Evolutionary conservation across 108 stramenopile genomes (phyloP), one percentile per base, ranked within the genome.

Genomic region (Nannochloropsis oceanica): DNA sequence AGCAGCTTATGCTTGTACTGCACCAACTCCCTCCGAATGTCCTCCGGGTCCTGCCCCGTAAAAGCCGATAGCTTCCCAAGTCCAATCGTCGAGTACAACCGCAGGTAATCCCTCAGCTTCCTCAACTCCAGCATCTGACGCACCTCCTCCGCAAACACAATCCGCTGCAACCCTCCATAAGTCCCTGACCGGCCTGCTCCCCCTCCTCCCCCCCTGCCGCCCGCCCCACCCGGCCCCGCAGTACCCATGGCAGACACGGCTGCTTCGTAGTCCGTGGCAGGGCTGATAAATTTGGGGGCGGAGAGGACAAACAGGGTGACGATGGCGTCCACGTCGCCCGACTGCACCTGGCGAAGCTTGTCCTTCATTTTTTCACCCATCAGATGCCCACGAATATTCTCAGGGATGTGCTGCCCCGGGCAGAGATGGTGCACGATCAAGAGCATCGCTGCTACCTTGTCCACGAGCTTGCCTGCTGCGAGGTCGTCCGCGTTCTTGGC

Each of bases 71-170:
- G 89, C 86, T 97, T 97, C 27, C 90, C 91, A 12, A 95, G 86
- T 18, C 86, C 91, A 83, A 97, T 95, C 82, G 94, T 93, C 20
- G 96, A 95, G 90, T 97, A 97, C 22, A 97, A 90, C 27, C 93
- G 94, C 93, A 97, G 88, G 91, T 94, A 96, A 34, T 93, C 93
- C 80, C 95, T 85, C 84, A 97, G 88, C 85, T 93, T 93, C 42
- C 91, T 90, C 82, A 94, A 86, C 10, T 84, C 91, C 80, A 85
- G 82, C 81, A 94, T 93, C 25, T 87, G 83, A 42, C 86, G 80
- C 90, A 95, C 92, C 90, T 96, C 95, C 26, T 81, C 80, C 25
- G 80, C 80, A 25, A 81, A 81, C 13, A 81, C 26, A 14, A 27
- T 26, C 25, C 26, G 25, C 80, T 81, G 80, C 80, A 81, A 73